Conservation (phyloP, 805 yeast genomes). For the Schwanniomyces pseudopolymorphus region DNA sequence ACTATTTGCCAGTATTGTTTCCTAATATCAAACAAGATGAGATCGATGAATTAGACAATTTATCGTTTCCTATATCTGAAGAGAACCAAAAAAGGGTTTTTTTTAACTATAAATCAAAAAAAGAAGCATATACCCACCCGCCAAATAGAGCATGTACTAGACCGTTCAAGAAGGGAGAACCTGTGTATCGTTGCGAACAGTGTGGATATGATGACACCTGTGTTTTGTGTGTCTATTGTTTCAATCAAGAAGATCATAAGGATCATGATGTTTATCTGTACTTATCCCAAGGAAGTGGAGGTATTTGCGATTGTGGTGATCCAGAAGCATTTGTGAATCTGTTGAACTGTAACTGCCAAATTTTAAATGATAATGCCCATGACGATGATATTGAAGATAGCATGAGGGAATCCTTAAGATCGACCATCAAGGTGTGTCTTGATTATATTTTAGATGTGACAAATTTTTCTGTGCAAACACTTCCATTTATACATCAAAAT, state of each 20-base stretch:
- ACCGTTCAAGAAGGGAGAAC: slow-evolving; percentile 58
- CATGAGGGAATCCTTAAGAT: slow-evolving; percentile 14
- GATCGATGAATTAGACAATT: slow-evolving; percentile 11
- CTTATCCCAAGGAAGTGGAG: slow-evolving; percentile 50
- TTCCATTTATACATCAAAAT: slow-evolving; percentile 38
- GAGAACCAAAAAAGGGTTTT: slow-evolving; percentile 10
- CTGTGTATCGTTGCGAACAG: slow-evolving; percentile 69
- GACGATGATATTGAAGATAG: background rate
- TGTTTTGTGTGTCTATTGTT: slow-evolving; percentile 72
- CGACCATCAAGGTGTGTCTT: slow-evolving; percentile 33
- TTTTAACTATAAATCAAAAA: slow-evolving; percentile 9
- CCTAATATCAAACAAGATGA: slow-evolving; percentile 24
- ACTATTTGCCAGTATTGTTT: slow-evolving; percentile 30
- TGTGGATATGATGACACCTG: slow-evolving; percentile 81
- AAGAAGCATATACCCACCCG: slow-evolving; percentile 39
- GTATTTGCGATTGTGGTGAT: slow-evolving; percentile 77
- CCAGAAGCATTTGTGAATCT: slow-evolving; percentile 56
- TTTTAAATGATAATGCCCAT: background rate
- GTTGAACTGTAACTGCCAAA: slow-evolving; percentile 50
- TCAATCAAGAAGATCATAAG: slow-evolving; percentile 64
- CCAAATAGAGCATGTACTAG: slow-evolving; percentile 69
- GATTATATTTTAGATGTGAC: slow-evolving; percentile 47
- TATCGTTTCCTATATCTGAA: slow-evolving; percentile 8
- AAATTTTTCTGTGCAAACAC: slow-evolving; percentile 34
- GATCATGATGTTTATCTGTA: slow-evolving; percentile 63